Conservation (phyloP, 805 yeast genomes). For the Jamesozyma piceae region DNA sequence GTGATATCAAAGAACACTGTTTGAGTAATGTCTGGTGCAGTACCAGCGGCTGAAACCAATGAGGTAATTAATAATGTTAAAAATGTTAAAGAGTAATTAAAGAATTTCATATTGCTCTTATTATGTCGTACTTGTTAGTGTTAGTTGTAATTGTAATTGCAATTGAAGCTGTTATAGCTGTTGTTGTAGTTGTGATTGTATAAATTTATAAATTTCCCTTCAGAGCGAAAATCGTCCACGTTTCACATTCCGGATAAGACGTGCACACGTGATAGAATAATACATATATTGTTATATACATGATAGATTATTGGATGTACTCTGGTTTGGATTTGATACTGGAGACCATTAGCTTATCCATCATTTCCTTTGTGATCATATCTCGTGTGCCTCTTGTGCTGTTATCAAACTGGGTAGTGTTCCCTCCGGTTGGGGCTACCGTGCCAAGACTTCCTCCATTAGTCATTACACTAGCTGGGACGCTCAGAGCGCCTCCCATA, state of each 20-base stretch:
- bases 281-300: too few relatives aligned
- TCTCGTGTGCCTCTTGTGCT: slow-evolving; percentile 5
- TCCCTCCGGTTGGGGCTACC: neutral
- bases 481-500: neutral
- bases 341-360: slow-evolving; percentile 25
- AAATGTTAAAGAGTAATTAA: neutral
- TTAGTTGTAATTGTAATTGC: too few relatives aligned
- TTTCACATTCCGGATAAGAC: too few relatives aligned
- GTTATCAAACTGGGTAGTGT: slow-evolving; percentile 4
- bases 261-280: too few relatives aligned
- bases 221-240: too few relatives aligned
- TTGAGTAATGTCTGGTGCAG: slow-evolving; percentile 44
- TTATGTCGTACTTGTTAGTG: neutral
- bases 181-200: too few relatives aligned
- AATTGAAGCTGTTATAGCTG: too few relatives aligned
- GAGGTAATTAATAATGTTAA: slow-evolving; percentile 8
- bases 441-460: slow-evolving; percentile 8
- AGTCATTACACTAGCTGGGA: slow-evolving; percentile 7
- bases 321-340: slow-evolving; percentile 28
- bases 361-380: slow-evolving; percentile 21
- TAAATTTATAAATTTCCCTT: too few relatives aligned
- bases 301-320: slow-evolving; percentile 17
- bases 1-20: slow-evolving; percentile 79
- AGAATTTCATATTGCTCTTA: slow-evolving; percentile 2
- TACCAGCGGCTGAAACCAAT: slow-evolving; percentile 3